These are phyloP conservation scores for Globisporangium camurandrum DNA, from an alignment of 352 stramenopile genomes.

Conservation along the genomic window DNA sequence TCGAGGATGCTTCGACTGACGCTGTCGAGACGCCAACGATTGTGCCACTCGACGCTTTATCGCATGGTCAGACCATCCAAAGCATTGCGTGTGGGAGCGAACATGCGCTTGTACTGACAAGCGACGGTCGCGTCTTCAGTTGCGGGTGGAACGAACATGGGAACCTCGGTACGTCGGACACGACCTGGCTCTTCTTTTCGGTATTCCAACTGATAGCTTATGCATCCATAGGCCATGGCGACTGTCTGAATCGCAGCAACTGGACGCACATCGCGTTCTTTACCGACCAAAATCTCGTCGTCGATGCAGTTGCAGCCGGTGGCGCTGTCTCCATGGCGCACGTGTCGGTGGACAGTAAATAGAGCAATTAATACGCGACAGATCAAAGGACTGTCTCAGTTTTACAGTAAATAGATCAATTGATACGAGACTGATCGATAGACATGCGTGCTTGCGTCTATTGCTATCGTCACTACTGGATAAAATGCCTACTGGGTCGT, in stretches of 20 bases:
- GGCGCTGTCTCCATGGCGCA: slow-evolving; percentile 69
- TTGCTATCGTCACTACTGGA: background rate
- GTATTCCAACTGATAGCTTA: background rate
- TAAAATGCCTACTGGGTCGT: background rate
- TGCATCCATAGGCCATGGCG: slow-evolving; percentile 37
- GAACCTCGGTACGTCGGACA: slow-evolving; percentile 52
- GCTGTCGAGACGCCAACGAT: slow-evolving; percentile 6
- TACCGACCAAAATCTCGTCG: slow-evolving; percentile 10
- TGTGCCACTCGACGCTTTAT: slow-evolving; percentile 18
- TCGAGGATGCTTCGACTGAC: slow-evolving; percentile 12
- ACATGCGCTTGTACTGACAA: slow-evolving; percentile 51
- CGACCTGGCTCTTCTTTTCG: background rate
- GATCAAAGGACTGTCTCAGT: background rate
- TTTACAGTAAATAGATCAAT: background rate
- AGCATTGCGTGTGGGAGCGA: slow-evolving; percentile 72
- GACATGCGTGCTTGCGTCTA: background rate
- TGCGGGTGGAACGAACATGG: slow-evolving; percentile 82
- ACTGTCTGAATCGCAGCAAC: slow-evolving; percentile 28
- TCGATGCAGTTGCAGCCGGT: slow-evolving; percentile 32
- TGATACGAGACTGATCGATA: background rate
- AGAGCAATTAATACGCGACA: too few species aligned
- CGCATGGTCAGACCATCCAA: too few species aligned
- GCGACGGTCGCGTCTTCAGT: slow-evolving; percentile 49
- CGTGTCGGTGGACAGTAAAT: too few species aligned
- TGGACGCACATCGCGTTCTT: slow-evolving; percentile 53